phyloP scores from a whole-genome alignment of 2,329 filamentous ascomycete genomes.

The Leptographium radiaticola region DNA sequence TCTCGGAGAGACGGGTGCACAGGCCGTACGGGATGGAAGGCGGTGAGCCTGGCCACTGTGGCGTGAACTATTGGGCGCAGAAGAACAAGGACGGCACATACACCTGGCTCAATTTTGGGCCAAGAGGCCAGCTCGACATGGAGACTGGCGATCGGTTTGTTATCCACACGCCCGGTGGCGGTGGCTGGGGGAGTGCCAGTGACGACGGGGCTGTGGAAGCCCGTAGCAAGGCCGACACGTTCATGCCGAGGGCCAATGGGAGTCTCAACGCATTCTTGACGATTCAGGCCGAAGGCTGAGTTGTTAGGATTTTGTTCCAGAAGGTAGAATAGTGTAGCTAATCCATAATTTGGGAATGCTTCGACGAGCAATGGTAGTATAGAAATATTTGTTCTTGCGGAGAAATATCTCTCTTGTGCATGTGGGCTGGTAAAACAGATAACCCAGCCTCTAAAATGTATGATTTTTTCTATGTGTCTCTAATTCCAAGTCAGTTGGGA shows the following conservation, averaged over 20 bases:
- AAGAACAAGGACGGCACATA: not conserved
- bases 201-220: not conserved
- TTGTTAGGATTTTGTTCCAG: not conserved
- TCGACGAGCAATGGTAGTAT: not conserved
- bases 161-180: not conserved
- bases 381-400: too few relatives aligned
- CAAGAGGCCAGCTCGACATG: constrained; percentile 69
- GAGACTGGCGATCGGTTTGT: constrained; percentile 24
- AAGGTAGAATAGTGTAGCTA: not conserved
- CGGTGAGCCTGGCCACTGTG: constrained; percentile 13
- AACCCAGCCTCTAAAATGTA: too few relatives aligned
- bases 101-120: constrained; percentile 15
- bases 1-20: constrained; percentile 21
- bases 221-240: not conserved
- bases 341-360: not conserved
- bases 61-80: not conserved
- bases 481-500: too few relatives aligned
- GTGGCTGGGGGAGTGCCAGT: constrained; percentile 32
- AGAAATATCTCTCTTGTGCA: too few relatives aligned
- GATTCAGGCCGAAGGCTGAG: not conserved
- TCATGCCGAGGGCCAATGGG: not conserved
- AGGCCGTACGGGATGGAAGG: constrained; percentile 21
- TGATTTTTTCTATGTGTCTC: too few relatives aligned
- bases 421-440: too few relatives aligned
- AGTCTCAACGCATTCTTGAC: not conserved